Conservation (phyloP, 331 rosid genomes). For the Quercus tomentella region DNA sequence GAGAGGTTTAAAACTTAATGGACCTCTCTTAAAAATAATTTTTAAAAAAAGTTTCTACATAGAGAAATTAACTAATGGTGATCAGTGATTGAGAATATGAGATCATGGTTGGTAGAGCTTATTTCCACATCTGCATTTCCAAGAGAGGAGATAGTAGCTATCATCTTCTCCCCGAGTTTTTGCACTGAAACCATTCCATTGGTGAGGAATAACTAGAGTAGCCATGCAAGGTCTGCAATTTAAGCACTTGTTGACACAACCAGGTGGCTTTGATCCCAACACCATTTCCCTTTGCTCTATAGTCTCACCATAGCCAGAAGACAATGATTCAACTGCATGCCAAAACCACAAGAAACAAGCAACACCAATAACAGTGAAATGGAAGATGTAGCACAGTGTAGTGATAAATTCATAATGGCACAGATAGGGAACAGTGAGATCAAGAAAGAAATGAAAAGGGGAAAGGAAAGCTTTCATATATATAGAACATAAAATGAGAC, state of each 20-base stretch:
- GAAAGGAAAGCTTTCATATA: too few relatives aligned
- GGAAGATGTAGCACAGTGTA: background rate
- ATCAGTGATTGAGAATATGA: background rate
- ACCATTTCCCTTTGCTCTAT: constrained; percentile 30
- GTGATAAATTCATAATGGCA: too few relatives aligned
- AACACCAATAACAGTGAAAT: background rate
- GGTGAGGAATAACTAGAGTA: constrained; percentile 67
- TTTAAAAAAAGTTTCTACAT: background rate
- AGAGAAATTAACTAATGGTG: background rate
- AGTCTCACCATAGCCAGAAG: background rate
- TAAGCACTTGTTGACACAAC: constrained; percentile 68
- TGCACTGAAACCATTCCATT: constrained; percentile 16
- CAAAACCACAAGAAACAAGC: background rate
- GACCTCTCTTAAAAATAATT: background rate
- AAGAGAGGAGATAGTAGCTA: constrained; percentile 67
- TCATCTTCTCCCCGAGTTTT: constrained; percentile 51
- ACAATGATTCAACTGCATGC: constrained; percentile 32
- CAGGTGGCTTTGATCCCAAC: constrained; percentile 83
- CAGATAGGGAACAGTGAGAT: too few relatives aligned
- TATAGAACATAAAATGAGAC: too few relatives aligned
- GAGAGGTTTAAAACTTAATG: background rate
- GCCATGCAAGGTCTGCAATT: constrained; percentile 83
- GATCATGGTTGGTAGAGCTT: constrained; percentile 62
- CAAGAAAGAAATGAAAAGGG: too few relatives aligned
- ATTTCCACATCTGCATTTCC: constrained; percentile 87